phyloP scores from a whole-genome alignment of 768 basidiomycete genomes.

The Russula sp. region DNA sequence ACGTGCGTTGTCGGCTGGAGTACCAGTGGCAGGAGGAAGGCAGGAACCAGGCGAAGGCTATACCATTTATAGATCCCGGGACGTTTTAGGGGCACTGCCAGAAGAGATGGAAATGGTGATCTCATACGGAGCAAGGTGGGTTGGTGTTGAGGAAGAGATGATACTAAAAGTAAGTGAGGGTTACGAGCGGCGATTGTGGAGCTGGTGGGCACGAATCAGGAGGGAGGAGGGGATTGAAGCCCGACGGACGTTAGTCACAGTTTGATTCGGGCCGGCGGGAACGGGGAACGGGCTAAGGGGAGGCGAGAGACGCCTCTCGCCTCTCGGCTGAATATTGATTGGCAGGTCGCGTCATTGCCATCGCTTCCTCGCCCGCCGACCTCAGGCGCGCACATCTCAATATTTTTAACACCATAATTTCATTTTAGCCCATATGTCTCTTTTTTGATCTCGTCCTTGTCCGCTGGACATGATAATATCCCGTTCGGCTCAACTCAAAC shows the following conservation, averaged over 20 bases:
- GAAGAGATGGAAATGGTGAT: slow-evolving; percentile 48
- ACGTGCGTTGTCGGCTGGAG: slow-evolving; percentile 13
- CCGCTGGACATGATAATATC: slow-evolving; percentile 7
- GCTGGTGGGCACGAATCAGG: slow-evolving; percentile 38
- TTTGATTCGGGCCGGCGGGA: not conserved
- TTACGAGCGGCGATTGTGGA: slow-evolving; percentile 57
- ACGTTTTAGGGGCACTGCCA: slow-evolving; percentile 54
- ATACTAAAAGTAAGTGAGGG: slow-evolving; percentile 52
- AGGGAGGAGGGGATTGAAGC: slow-evolving; percentile 7
- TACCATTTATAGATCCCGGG: slow-evolving; percentile 60
- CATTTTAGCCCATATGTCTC: slow-evolving; percentile 5
- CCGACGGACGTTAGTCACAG: not conserved
- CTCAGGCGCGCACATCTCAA: not conserved
- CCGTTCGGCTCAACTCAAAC: not conserved
- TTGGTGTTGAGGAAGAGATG: slow-evolving; percentile 49
- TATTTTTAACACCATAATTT: not conserved
- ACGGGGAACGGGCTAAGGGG: too few relatives aligned
- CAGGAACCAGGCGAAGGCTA: slow-evolving; percentile 54
- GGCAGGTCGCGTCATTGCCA: not conserved
- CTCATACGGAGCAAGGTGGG: slow-evolving; percentile 44
- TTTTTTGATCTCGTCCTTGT: slow-evolving; percentile 1
- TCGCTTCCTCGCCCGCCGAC: not conserved
- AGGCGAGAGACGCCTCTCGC: not conserved
- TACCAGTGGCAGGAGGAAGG: slow-evolving; percentile 6
- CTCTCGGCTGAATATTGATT: not conserved